A percentile compares a stretch with the other conserved stretches of the same genome.
phyloP scores from a whole-genome alignment of 2,329 filamentous ascomycete species.

The Chrysosporium keratinophilum region DNA sequence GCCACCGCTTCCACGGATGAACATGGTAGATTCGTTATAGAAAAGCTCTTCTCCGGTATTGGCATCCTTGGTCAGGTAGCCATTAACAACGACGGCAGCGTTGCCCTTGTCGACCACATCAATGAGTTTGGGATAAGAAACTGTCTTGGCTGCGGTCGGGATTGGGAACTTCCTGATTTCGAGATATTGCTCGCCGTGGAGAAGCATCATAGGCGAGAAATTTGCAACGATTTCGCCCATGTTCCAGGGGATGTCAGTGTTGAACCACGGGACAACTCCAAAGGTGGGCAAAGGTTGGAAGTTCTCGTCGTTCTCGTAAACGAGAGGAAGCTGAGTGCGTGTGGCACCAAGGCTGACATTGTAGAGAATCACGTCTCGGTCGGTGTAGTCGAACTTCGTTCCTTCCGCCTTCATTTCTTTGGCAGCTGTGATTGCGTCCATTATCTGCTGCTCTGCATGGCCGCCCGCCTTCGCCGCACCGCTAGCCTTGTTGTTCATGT shows the following conservation, averaged over 20 bases:
- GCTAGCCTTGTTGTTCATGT: conserved; percentile 64
- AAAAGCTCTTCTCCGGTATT: conserved; percentile 81
- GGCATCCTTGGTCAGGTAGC: conserved; percentile 72
- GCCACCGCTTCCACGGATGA: conserved; percentile 81
- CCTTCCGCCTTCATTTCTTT: conserved; percentile 61
- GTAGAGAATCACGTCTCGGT: conserved; percentile 87
- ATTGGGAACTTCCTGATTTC: conserved; percentile 88
- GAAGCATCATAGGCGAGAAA: conserved; percentile 96
- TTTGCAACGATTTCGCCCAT: conserved; percentile 80
- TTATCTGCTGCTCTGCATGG: conserved; percentile 50
- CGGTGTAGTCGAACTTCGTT: conserved; percentile 70
- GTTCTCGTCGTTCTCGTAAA: conserved; percentile 82
- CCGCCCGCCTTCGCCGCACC: conserved; percentile 42
- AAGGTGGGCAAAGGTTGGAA: conserved; percentile 95
- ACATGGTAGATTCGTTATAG: conserved; percentile 92
- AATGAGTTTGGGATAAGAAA: conserved; percentile 68
- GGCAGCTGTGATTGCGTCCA: conserved; percentile 65
- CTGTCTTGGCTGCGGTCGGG: conserved; percentile 67
- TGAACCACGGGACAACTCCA: conserved; percentile 90
- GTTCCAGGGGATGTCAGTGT: conserved; percentile 67
- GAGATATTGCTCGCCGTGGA: conserved; percentile 97
- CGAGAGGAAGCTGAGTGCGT: conserved; percentile 71
- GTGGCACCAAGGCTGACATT: conserved; percentile 91
- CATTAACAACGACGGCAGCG: conserved; percentile 71
- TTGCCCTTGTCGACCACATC: conserved; percentile 95